Base-by-base conservation (phyloP, 305 asterid species). In the Fraxinus baroniana region DNA sequence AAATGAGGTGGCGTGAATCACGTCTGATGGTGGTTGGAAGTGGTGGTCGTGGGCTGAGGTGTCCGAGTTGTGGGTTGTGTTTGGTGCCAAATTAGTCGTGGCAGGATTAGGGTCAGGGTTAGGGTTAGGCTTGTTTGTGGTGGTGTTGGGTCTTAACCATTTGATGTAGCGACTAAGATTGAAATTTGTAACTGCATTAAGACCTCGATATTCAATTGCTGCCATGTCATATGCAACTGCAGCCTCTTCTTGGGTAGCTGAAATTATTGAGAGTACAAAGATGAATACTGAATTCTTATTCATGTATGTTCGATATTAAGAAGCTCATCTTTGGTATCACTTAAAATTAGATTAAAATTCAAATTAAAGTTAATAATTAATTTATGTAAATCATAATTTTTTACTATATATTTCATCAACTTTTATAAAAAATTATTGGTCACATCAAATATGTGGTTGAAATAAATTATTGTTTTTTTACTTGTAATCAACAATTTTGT, bases 241-340 rank as follows among this genome's bases (percentile, higher is more conserved):
- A 35, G 95, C 97, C 79, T 94, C 98, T 89, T 94, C 97, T 80
- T 94, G 97, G 2, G 98, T 94, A 35, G 94, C 98, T 94, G 89
- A 84, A 83, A 66, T 62, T 20, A 24, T 64, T 64, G 24, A 20
- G 12, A 22, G 24, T n/a, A 7, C 32, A 64, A 20, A 64, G 68
- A 52, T 39, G 52, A 44, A 44, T 44, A 12, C 4, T 2, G 1
- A 2, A 44, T 44, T 44, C 52, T 41, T 41, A 41, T 44, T 10
- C 52, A 0, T 10, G 5, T 12, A 44, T 44, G 17, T 12, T 44
- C 15, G 5, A 2, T 10, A 10, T 44, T 3, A 44, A 10, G 2
- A 9, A 41, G 49, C 1, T 15, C 15, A 4, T 41, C 49, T 41
- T 41, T 10, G 15, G 52, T 10, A 10, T 41, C 17, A 41, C 17